Evolutionary conservation across 768 basidiomycete species (phyloP), one percentile per base, ranked within the genome.

Genomic region (Thelephora ganbajun): DNA sequence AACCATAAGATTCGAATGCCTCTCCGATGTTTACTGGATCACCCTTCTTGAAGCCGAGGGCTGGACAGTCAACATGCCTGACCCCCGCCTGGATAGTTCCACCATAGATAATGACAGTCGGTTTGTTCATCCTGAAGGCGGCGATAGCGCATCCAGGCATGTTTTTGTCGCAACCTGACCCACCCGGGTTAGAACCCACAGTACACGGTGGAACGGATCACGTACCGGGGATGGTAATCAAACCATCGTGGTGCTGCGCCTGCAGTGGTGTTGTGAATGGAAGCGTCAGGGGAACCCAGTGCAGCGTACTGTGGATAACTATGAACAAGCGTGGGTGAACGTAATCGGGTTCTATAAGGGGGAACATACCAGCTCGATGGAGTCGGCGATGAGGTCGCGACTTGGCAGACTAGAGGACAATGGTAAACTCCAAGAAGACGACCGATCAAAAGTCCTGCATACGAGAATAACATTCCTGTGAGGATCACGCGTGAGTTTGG

Each of bases 141-240:
- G 89, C 89, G 59, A 92, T 87, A 48, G 89, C 70, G 58, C 82
- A 85, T 14, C 86, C 89, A 7, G 88, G 88, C 89, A 91, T 90
- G 59, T 91, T 91, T 68, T 91, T 91, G 64, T 91, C 88, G 54
- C 88, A 91, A 46, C 60, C 58, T 35, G 12, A 1, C 19, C 3
- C 5, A 37, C 47, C 6, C 45, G 30, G 33, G 11, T 13, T 6
- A 39, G 9, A 34, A 30, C 6, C 18, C 16, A 11, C 3, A 11
- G 35, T 20, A 30, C 6, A 11, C 14, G 20, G 12, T 5, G n/a
- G 1, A 22, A 13, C 14, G 6, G 12, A 11, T 19, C 16, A n/a
- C 54, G 6, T 48, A 61, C 48, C 87, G 14, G 89, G 89, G 46
- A 90, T 72, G 5, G 83, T 77, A 54, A 91, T 87, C 56, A 89